These are phyloP conservation scores for Apium graveolens DNA, from an alignment of 129 eudicot genomes.

Conservation along the genomic window DNA sequence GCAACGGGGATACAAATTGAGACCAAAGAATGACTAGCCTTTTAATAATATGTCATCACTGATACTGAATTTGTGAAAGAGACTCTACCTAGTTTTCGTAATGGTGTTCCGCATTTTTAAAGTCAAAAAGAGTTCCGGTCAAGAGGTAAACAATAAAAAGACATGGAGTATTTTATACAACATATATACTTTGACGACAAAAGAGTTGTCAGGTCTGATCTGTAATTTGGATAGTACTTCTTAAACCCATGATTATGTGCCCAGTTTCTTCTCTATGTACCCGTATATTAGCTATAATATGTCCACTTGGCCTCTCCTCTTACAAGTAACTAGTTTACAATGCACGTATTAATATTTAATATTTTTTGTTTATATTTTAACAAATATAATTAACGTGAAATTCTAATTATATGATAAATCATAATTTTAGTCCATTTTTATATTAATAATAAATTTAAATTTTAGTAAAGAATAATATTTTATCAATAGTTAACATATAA, in stretches of 20 bases:
- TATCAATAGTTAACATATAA: no score
- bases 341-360: no score
- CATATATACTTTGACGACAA: background rate
- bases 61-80: background rate
- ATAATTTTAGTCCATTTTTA: no score
- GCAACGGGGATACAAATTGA: background rate
- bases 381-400: no score
- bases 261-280: background rate
- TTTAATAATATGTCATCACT: background rate
- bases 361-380: no score
- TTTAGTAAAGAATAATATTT: no score
- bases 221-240: background rate
- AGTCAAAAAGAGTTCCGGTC: background rate
- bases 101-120: background rate
- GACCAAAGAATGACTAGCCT: background rate
- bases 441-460: no score
- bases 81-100: background rate
- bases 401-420: no score
- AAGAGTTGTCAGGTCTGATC: background rate
- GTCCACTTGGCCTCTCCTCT: background rate
- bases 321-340: background rate
- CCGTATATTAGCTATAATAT: background rate
- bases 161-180: background rate
- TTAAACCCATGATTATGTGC: background rate
- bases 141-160: background rate